Conservation (phyloP, 495 filamentous ascomycete genomes). For the Lichenothelia convexa region DNA sequence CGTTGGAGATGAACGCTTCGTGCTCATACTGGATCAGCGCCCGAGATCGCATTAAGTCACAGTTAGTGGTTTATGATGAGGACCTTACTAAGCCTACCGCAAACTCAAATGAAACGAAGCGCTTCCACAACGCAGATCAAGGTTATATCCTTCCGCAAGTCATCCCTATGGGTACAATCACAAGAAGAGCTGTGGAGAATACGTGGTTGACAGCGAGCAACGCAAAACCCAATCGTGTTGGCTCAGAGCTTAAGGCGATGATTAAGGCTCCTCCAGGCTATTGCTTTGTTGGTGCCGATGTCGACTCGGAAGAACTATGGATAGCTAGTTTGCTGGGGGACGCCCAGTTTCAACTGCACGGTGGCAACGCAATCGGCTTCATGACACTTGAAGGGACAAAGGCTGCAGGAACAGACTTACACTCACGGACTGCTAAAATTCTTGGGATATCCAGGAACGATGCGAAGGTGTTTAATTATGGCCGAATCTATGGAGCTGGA, state of each 20-base stretch:
- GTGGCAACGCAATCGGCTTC: conserved; percentile 92
- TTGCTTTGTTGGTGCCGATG: conserved; percentile 88
- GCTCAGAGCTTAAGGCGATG: conserved; percentile 95
- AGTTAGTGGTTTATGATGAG: conserved; percentile 78
- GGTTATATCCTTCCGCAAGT: conserved; percentile 96
- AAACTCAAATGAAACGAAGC: conserved; percentile 2
- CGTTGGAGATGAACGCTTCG: conserved; percentile 91
- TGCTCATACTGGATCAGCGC: conserved; percentile 99
- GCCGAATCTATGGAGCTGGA: conserved; percentile 92
- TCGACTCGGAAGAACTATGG: conserved; percentile 98
- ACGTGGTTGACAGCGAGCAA: conserved; percentile 98
- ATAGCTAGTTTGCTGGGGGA: conserved; percentile 93
- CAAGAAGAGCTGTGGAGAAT: conserved; percentile 89
- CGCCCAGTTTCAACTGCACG: conserved; percentile 81
- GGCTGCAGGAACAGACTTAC: conserved; percentile 78
- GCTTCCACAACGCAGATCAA: conserved; percentile 17
- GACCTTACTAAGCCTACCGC: conserved; percentile 20
- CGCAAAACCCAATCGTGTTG: conserved; percentile 85
- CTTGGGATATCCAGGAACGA: conserved; percentile 85
- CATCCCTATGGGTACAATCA: conserved; percentile 97
- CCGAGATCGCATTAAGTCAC: conserved; percentile 72
- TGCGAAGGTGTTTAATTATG: conserved; percentile 97
- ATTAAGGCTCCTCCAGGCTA: conserved; percentile 81
- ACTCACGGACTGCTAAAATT: conserved; percentile 83
- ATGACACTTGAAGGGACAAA: conserved; percentile 98